Evolutionary conservation across 768 basidiomycete genomes (phyloP), one percentile per base, ranked within the genome.

Genomic region (Tremella mesenterica): DNA sequence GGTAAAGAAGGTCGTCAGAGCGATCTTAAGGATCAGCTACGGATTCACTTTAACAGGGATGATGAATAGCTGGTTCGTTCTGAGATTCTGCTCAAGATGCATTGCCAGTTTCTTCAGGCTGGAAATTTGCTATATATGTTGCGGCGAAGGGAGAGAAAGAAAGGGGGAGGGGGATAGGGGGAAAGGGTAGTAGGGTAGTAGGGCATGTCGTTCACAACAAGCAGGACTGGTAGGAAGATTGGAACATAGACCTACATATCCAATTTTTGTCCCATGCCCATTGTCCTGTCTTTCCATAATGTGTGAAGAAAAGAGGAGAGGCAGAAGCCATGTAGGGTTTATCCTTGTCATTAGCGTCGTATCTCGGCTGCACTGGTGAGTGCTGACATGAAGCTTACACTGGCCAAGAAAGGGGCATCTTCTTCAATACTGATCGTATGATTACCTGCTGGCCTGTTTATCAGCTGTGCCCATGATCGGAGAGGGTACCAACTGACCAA

Each of bases 251-350:
- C 66, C 29, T 25, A 71, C 69, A 73, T 26, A 73, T 74, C 64
- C 64, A 74, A 53, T 72, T 74, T 70, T 74, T 74, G 59, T 74
- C 69, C 58, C 58, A 74, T 0, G 62, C 71, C 65, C 64, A 73
- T 25, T 59, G 51, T 8, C 70, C 70, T 10, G 55, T 54, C 1
- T 59, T 64, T 8, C 73, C 73, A 43, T 74, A 74, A 51, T 74
- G 73, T 3, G 73, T 73, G 50, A 61, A 72, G 57, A 74, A 73
- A 44, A 67, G 57, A 1, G 73, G 73, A 4, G 64, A 66, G 10
- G 72, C 60, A 10, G 73, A 64, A 1, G 70, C 68, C 73, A 74
- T 74, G 48, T 73, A 74, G 12, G 71, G 67, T 46, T 70, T 71
- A 7, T 38, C 33, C 60, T 64, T 51, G 7, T n/a, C 25, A 29